Percentiles rank a stretch among this genome's conserved stretches.
These are phyloP conservation scores for Hypoxylon sp. DNA, from an alignment of 2,329 filamentous ascomycete genomes.

Conservation along the genomic window DNA sequence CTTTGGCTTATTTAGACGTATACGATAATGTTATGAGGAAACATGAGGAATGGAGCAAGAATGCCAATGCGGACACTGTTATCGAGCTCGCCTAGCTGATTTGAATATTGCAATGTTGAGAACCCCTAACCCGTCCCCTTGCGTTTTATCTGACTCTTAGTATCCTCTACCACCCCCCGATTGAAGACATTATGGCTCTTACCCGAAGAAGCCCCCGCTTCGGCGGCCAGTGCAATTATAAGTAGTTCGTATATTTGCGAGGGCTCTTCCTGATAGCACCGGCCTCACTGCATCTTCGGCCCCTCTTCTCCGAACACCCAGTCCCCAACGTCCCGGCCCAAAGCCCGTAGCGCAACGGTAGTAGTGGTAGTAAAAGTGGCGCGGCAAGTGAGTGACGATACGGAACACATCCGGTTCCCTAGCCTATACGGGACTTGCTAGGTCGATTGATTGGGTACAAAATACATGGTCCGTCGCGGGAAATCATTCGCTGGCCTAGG, in stretches of 20 bases:
- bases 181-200: not conserved
- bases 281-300: constrained; percentile 8
- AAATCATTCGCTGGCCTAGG: constrained; percentile 26
- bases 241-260: not conserved
- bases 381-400: constrained; percentile 17
- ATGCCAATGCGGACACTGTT: constrained; percentile 33
- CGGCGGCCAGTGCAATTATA: not conserved
- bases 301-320: constrained; percentile 4
- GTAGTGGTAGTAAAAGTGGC: constrained; percentile 9
- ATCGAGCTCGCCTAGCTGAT: constrained; percentile 3
- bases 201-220: not conserved
- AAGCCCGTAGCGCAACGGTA: constrained; percentile 18
- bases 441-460: constrained; percentile 11
- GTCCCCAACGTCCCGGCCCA: constrained; percentile 2
- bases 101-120: not conserved
- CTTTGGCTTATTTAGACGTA: constrained; percentile 33
- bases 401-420: constrained; percentile 11
- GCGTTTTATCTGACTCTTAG: not conserved
- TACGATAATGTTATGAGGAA: constrained; percentile 43
- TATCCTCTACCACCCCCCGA: not conserved
- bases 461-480: not conserved
- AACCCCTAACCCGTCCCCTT: not conserved
- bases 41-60: constrained; percentile 39
- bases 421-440: constrained; percentile 12
- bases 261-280: not conserved